A percentile compares a stretch with the other conserved stretches of the same genome.
Conservation (phyloP, 148 eudicot genomes). For the Drosera capensis region DNA sequence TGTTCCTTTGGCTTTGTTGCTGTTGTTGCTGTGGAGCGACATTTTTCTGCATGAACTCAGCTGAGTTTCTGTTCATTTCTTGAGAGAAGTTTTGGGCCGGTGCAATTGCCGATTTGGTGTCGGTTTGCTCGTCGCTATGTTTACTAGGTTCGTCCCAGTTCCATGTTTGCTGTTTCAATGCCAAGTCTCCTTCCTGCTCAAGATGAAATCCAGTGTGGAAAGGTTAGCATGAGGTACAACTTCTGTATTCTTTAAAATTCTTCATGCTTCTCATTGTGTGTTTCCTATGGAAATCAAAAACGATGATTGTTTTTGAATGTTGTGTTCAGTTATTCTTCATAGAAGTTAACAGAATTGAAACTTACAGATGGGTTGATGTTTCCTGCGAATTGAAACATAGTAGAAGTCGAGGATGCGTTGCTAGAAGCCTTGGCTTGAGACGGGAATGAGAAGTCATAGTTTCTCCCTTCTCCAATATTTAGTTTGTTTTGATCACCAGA, state of each 20-base stretch:
- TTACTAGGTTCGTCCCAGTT: constrained; percentile 20
- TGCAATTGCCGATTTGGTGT: constrained; percentile 2
- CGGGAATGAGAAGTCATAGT: constrained; percentile 41
- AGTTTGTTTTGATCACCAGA: constrained; percentile 8
- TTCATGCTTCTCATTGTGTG: too few species aligned
- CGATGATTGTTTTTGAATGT: too few species aligned
- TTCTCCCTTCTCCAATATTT: constrained; percentile 6
- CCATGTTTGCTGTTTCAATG: constrained; percentile 24
- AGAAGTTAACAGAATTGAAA: neutral
- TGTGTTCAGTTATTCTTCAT: neutral
- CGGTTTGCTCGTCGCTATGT: constrained; percentile 17
- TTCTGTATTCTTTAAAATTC: too few species aligned
- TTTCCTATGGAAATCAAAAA: too few species aligned
- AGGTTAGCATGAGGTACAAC: too few species aligned
- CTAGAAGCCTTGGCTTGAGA: constrained; percentile 17
- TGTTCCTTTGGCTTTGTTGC: constrained; percentile 2
- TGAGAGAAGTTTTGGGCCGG: neutral
- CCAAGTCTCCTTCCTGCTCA: constrained; percentile 10
- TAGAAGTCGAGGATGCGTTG: constrained; percentile 7
- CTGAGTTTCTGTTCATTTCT: constrained; percentile 8
- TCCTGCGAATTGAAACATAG: constrained; percentile 11
- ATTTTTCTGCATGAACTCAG: constrained; percentile 5
- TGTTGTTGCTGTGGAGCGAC: constrained; percentile 3
- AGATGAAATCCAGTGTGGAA: constrained; percentile 1
- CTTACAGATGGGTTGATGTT: constrained; percentile 18